A percentile compares a stretch with the other conserved stretches of the same genome.
Evolutionary conservation across 208 protist species (phyloP).

Genomic region (Trypanosoma boissoni): DNA sequence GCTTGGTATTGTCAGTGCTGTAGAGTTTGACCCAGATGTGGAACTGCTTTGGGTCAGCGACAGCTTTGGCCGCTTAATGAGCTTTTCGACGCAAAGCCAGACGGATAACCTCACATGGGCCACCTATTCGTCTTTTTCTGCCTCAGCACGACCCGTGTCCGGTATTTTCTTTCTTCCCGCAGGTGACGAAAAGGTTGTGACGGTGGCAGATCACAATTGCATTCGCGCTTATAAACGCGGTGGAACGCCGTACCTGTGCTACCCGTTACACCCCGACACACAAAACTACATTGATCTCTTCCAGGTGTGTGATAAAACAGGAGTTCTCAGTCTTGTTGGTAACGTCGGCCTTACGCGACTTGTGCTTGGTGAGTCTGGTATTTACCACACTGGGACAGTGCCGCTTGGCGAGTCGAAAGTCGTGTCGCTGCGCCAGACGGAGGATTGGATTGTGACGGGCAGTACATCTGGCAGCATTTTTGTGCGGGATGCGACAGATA

Average conservation of each 20-base stretch:
- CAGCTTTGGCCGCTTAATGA: constrained; percentile 74
- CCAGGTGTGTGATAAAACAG: constrained; percentile 51
- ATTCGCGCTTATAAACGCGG: constrained; percentile 85
- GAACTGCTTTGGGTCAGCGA: constrained; percentile 88
- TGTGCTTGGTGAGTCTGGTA: constrained; percentile 35
- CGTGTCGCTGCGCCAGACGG: constrained; percentile 55
- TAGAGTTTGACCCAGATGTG: constrained; percentile 85
- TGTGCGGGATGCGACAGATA: constrained; percentile 45
- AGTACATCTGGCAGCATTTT: constrained; percentile 55
- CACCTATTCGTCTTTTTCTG: constrained; percentile 78
- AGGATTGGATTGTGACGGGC: constrained; percentile 72
- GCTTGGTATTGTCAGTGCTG: constrained; percentile 63
- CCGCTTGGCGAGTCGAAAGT: constrained; percentile 50
- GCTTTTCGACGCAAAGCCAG: constrained; percentile 64
- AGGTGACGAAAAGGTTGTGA: constrained; percentile 64
- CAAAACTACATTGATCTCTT: constrained; percentile 86
- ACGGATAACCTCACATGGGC: constrained; percentile 65
- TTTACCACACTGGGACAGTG: constrained; percentile 48
- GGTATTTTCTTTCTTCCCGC: constrained; percentile 70
- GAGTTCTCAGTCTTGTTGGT: constrained; percentile 80
- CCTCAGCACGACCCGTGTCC: constrained; percentile 47
- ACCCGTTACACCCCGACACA: constrained; percentile 48
- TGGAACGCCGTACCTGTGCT: constrained; percentile 59
- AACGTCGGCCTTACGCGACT: constrained; percentile 78
- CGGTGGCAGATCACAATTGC: constrained; percentile 64